Percentiles rank a stretch among this genome's conserved stretches.
phyloP scores from a whole-genome alignment of 2,329 filamentous ascomycete genomes.

The Fusarium clavum region DNA sequence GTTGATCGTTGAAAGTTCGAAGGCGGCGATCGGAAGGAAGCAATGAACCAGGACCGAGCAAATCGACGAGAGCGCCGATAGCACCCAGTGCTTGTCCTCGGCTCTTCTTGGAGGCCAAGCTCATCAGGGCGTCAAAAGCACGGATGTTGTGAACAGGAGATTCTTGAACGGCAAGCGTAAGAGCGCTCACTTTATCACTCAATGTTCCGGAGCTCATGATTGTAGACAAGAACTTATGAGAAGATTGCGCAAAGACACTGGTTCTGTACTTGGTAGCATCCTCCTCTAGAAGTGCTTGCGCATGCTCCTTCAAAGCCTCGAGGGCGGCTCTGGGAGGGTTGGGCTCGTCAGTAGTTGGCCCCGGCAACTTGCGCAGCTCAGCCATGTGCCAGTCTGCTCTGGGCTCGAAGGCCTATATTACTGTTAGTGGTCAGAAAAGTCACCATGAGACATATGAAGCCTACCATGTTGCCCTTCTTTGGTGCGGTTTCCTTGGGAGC shows the following conservation, averaged over 20 bases:
- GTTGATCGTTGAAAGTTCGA: slow-evolving; percentile 81
- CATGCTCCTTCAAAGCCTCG: slow-evolving; percentile 73
- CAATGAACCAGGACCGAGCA: slow-evolving; percentile 88
- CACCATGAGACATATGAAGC: slow-evolving; percentile 26
- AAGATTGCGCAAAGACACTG: slow-evolving; percentile 82
- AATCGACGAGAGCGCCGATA: slow-evolving; percentile 92
- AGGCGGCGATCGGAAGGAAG: slow-evolving; percentile 86
- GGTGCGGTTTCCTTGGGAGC: slow-evolving; percentile 46
- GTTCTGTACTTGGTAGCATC: slow-evolving; percentile 82
- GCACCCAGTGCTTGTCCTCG: slow-evolving; percentile 92
- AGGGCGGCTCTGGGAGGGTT: slow-evolving; percentile 58
- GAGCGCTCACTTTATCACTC: slow-evolving; percentile 94
- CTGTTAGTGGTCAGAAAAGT: slow-evolving; percentile 52
- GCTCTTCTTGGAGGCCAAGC: slow-evolving; percentile 90
- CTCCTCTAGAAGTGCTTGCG: slow-evolving; percentile 77
- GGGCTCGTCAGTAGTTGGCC: slow-evolving; percentile 58
- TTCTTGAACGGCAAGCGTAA: slow-evolving; percentile 94
- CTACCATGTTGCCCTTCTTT: slow-evolving; percentile 52
- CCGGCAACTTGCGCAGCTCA: slow-evolving; percentile 57
- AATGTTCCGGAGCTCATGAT: slow-evolving; percentile 98
- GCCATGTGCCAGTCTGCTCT: slow-evolving; percentile 68
- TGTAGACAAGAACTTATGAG: slow-evolving; percentile 94
- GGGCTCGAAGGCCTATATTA: slow-evolving; percentile 65
- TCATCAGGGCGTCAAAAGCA: slow-evolving; percentile 85
- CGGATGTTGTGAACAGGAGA: slow-evolving; percentile 94